Conservation (phyloP, 495 filamentous ascomycete species). For the Bombardia bombarda region DNA sequence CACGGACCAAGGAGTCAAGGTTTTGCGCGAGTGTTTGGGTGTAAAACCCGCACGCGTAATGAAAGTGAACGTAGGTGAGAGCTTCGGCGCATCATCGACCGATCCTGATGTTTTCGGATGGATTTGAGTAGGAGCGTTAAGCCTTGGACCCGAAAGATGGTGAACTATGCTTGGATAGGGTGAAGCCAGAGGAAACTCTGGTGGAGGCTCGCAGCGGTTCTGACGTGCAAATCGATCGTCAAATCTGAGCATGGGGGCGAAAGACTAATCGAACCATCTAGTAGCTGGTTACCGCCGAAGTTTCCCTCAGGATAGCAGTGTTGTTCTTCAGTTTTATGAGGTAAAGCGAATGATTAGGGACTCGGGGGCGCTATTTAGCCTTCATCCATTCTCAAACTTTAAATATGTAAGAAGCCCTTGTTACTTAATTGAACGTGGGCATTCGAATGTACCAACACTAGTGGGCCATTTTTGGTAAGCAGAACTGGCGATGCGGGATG, state of each 20-base stretch:
- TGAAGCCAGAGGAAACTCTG: constrained; percentile 63
- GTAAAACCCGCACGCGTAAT: constrained; percentile 61
- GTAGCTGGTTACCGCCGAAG: constrained; percentile 64
- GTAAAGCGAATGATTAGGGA: constrained; percentile 76
- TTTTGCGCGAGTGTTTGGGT: constrained; percentile 63
- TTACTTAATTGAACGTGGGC: constrained; percentile 61
- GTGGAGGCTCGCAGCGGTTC: constrained; percentile 65
- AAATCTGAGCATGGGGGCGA: constrained; percentile 56
- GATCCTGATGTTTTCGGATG: constrained; percentile 67
- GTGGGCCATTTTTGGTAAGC: constrained; percentile 65
- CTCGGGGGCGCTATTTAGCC: constrained; percentile 62
- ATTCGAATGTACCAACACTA: constrained; percentile 60
- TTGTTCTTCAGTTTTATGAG: constrained; percentile 65
- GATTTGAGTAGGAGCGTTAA: constrained; percentile 71
- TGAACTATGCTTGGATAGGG: constrained; percentile 57
- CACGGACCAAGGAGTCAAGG: constrained; percentile 68
- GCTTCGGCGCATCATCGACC: constrained; percentile 50
- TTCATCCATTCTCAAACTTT: constrained; percentile 74
- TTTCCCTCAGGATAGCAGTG: constrained; percentile 71
- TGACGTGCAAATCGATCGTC: constrained; percentile 71
- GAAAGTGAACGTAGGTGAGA: constrained; percentile 54
- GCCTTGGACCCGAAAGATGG: constrained; percentile 65
- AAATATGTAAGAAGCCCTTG: constrained; percentile 69
- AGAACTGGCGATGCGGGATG: constrained; percentile 62
- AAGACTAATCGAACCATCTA: constrained; percentile 65